Evolutionary conservation across 352 stramenopile species (phyloP).

Genomic region (Blastocystis hominis): DNA sequence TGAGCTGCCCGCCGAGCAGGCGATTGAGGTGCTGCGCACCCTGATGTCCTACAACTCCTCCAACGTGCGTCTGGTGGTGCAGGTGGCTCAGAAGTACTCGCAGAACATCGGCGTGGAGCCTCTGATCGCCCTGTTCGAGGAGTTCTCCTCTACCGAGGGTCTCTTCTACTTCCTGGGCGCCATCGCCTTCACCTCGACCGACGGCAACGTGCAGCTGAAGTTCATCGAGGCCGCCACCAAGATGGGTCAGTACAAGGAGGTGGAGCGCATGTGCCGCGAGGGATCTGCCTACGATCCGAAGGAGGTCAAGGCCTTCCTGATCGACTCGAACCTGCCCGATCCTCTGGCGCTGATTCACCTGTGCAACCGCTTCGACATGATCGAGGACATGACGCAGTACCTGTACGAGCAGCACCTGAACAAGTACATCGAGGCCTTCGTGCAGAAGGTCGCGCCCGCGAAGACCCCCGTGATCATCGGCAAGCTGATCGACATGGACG

Average conservation of each 20-base stretch:
- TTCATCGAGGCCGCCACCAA: conserved; percentile 99
- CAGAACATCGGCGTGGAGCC: conserved; percentile 84
- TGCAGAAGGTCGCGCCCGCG: conserved; percentile 83
- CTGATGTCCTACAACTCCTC: conserved; percentile 92
- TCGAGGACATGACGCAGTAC: conserved; percentile 98
- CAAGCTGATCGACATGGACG: conserved; percentile 93
- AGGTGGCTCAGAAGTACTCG: conserved; percentile 85
- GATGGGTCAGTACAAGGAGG: conserved; percentile 98
- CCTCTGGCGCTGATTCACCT: conserved; percentile 96
- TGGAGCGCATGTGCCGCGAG: conserved; percentile 96
- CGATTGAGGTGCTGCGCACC: conserved; percentile 92
- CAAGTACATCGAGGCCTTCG: conserved; percentile 99
- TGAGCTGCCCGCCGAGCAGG: conserved; percentile 88
- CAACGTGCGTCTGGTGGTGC: conserved; percentile 96
- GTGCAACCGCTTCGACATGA: conserved; percentile 96
- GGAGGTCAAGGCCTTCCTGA: conserved; percentile 98
- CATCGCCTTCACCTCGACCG: conserved; percentile 92
- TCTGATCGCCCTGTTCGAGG: conserved; percentile 96
- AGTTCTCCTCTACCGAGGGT: conserved; percentile 92
- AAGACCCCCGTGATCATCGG: conserved; percentile 96
- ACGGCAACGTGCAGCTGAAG: conserved; percentile 96
- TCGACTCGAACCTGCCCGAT: conserved; percentile 96
- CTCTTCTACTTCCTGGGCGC: conserved; percentile 97
- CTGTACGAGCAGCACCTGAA: conserved; percentile 97
- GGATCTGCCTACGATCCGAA: conserved; percentile 97